These are phyloP conservation scores for Sporothrix protearum DNA, from an alignment of 2,329 filamentous ascomycete genomes.

Conservation along the genomic window DNA sequence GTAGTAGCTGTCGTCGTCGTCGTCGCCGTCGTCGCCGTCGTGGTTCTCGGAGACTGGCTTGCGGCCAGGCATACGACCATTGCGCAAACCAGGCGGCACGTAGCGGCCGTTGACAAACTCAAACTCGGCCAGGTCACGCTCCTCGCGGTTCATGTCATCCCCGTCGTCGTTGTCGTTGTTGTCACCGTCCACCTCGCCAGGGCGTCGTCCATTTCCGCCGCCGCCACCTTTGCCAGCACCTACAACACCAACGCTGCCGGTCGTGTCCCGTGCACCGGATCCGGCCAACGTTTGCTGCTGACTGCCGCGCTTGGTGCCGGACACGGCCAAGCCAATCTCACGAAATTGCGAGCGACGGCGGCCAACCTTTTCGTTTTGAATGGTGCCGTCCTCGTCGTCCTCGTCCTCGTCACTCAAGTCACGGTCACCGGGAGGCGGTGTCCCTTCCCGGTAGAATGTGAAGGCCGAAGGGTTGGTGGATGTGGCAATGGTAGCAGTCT, in stretches of 20 bases:
- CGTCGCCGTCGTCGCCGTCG: slow-evolving; percentile 23
- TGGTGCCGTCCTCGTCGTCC: slow-evolving; percentile 1
- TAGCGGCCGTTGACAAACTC: slow-evolving; percentile 29
- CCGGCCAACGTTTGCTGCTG: background rate
- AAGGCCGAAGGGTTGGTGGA: slow-evolving; percentile 33
- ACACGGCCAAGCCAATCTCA: slow-evolving; percentile 2
- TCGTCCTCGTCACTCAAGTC: slow-evolving; percentile 20
- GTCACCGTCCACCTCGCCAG: slow-evolving; percentile 24
- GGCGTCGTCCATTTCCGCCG: slow-evolving; percentile 33
- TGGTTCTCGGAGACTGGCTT: slow-evolving; percentile 25
- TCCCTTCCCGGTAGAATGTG: slow-evolving; percentile 43
- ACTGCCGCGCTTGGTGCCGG: slow-evolving; percentile 19
- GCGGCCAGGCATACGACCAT: slow-evolving; percentile 26
- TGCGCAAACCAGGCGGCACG: slow-evolving; percentile 27
- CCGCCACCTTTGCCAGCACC: background rate
- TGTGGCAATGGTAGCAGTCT: slow-evolving; percentile 24
- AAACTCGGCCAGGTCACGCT: slow-evolving; percentile 24
- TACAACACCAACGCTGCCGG: background rate
- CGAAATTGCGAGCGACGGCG: slow-evolving; percentile 7
- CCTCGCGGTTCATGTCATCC: slow-evolving; percentile 16
- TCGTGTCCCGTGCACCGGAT: background rate
- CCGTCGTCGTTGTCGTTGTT: slow-evolving; percentile 17
- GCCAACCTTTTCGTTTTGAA: background rate
- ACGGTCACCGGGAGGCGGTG: slow-evolving; percentile 36
- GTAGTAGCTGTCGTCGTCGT: slow-evolving; percentile 26